These are phyloP conservation scores for Globisporangium solare DNA, from an alignment of 352 stramenopile genomes.

Conservation along the genomic window DNA sequence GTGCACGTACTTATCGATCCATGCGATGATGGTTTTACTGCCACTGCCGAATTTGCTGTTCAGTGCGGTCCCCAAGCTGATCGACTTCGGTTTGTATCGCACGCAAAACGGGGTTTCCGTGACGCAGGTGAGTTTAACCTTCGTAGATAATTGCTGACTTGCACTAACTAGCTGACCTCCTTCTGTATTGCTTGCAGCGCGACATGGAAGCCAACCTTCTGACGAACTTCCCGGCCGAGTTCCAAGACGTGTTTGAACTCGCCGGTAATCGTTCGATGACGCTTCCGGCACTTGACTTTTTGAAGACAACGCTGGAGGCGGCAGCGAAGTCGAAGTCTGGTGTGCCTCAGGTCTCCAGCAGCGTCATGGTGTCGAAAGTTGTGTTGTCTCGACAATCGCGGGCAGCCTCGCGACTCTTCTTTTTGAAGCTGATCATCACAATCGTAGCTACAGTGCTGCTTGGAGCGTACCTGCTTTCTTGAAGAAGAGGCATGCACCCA, in stretches of 20 bases:
- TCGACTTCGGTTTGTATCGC: constrained; percentile 58
- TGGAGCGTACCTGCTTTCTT: constrained; percentile 39
- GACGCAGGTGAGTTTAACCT: constrained; percentile 26
- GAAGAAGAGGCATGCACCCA: constrained; percentile 7
- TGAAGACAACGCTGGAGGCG: constrained; percentile 39
- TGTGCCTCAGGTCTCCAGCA: constrained; percentile 31
- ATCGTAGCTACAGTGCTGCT: constrained; percentile 56
- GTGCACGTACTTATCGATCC: constrained; percentile 54
- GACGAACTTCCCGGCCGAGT: constrained; percentile 64
- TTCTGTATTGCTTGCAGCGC: constrained; percentile 12
- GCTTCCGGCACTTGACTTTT: constrained; percentile 42
- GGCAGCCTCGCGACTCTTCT: constrained; percentile 52
- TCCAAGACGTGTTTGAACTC: constrained; percentile 74
- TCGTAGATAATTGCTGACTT: no score
- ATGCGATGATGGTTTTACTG: constrained; percentile 64
- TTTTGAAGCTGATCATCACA: constrained; percentile 64
- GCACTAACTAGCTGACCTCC: neutral
- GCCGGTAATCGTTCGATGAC: constrained; percentile 33
- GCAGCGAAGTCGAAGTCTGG: constrained; percentile 13
- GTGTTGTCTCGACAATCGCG: constrained; percentile 34
- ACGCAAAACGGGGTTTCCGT: constrained; percentile 30
- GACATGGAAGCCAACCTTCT: constrained; percentile 40
- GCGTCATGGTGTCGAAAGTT: constrained; percentile 46
- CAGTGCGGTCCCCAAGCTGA: constrained; percentile 36
- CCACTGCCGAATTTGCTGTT: constrained; percentile 75